Base-by-base conservation (phyloP, 768 basidiomycete species). In the Psilocybe azurescens region DNA sequence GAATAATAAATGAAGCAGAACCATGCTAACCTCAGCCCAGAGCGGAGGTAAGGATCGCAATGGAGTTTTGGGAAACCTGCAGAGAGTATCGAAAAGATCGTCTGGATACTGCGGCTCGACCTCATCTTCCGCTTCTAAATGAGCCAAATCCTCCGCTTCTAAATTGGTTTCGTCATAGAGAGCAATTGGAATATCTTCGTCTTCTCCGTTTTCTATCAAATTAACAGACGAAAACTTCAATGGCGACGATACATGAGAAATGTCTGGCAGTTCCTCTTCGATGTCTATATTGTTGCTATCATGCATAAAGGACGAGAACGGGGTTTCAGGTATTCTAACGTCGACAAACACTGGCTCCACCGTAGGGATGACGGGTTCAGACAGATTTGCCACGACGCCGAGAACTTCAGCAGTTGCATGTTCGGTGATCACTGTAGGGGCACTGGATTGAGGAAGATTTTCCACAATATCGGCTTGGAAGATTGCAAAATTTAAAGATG, bases 1-100 rank as follows among this genome's bases (percentile, higher is more conserved):
- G 33, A 32, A 57, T 29, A 53, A 64, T 14, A 61, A 49, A 20
- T 47, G 41, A 13, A 53, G 36, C 20, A 67, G 44, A 60, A 54
- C n/a, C 32, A 41, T 14, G 60, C 62, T 44, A 61, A 72, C 66
- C 50, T 65, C 58, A 5, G 68, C 56, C 63, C 67, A 67, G 50
- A 71, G 69, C 16, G 67, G 66, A 46, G 70, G 70, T 1, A 65
- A 53, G 1, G n/a, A 18, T 13, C 36, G 61, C 10, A 70, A 50
- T 14, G 65, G 64, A 16, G 53, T 36, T 60, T 66, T 65, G 16
- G 54, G 56, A 33, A 64, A 48, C 41, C 50, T 54, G 50, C 50
- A 60, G n/a, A 53, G 41, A 24, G 14, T 48, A 49, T 56, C 55
- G 6, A 20, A 39, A 32, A 36, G 47, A 13, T 49, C 24, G 16